phyloP scores from a whole-genome alignment of 2,329 filamentous ascomycete species.

The Aureobasidium lini region DNA sequence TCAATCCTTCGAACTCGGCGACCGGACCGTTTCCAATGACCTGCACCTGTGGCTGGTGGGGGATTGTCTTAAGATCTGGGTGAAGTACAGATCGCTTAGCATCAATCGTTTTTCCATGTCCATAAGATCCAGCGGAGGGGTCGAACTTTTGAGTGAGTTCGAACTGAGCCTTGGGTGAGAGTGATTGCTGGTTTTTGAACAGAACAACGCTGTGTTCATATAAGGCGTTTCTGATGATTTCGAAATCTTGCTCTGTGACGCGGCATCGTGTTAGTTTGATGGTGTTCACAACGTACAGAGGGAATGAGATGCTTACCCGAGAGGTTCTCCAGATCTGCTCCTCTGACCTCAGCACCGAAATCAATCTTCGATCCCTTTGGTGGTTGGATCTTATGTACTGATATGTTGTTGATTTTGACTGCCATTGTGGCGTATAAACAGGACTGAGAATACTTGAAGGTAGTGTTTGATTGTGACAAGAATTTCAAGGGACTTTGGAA shows the following conservation, averaged over 20 bases:
- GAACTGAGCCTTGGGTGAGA: slow-evolving; percentile 64
- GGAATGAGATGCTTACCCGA: slow-evolving; percentile 4
- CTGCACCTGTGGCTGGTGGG: slow-evolving; percentile 72
- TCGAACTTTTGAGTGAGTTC: slow-evolving; percentile 69
- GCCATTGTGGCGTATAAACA: slow-evolving; percentile 11
- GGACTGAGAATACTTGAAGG: not conserved
- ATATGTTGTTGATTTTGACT: slow-evolving; percentile 20
- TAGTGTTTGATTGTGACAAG: not conserved
- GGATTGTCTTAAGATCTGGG: slow-evolving; percentile 72
- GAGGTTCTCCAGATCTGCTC: slow-evolving; percentile 24
- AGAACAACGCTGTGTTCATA: slow-evolving; percentile 64
- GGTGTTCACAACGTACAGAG: not conserved
- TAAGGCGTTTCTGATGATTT: slow-evolving; percentile 55
- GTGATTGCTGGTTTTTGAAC: slow-evolving; percentile 58
- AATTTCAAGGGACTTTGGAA: not conserved
- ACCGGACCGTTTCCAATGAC: slow-evolving; percentile 72
- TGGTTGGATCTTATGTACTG: slow-evolving; percentile 20
- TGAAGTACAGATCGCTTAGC: slow-evolving; percentile 60
- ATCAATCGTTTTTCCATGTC: slow-evolving; percentile 69
- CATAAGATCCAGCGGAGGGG: slow-evolving; percentile 57
- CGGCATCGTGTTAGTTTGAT: not conserved
- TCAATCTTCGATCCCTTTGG: slow-evolving; percentile 19
- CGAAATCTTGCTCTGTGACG: slow-evolving; percentile 53
- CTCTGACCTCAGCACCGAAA: slow-evolving; percentile 23
- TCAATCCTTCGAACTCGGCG: slow-evolving; percentile 60